Evolutionary conservation across 805 yeast genomes (phyloP), one percentile per base, ranked within the genome.

Genomic region (Saccharomycopsis guyanensis): DNA sequence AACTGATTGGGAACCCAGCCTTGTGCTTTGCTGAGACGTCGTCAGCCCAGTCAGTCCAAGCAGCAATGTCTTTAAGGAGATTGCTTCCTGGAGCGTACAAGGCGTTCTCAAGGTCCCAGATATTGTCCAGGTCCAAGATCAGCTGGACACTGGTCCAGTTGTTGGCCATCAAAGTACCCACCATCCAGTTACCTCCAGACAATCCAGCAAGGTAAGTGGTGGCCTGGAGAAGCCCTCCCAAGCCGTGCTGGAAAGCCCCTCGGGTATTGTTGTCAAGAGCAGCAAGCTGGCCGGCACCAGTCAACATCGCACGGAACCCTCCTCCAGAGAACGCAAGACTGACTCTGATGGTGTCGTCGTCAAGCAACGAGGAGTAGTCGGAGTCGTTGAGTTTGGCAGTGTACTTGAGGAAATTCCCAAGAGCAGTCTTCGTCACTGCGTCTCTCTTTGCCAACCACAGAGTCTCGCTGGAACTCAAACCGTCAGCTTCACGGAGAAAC

Each of bases 301-400:
- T 65, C 38, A 87, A 65, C 86, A 87, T 85, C 29, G 96, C 94
- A 51, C 96, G 73, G 62, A 85, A 87, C 3, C 96, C 96, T 59
- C 96, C 96, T 38, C 96, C 96, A 13, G 86, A 72, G 54, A 80
- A 78, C 4, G 87, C 80, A 24, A 75, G 53, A 2, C 78, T 88
- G 37, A 82, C 66, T 41, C 71, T 68, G 47, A 74, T 66, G 5
- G 77, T 56, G 6, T 48, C 19, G 10, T 18, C 10, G 39, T 23
- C 16, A n/a, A 33, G 20, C 8, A 15, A 16, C 35, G 27, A 12
- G 23, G 35, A 12, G 45, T 33, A 33, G 10, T 33, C 37, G 10
- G 47, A 43, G 18, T 38, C 38, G 27, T 50, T 41, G 37, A 46
- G 31, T 53, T 57, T 32, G 46, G 49, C 43, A 27, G 42, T 42